phyloP scores from a whole-genome alignment of 371 early-diverging fungal genomes.

The Gilbertella persicaria region DNA sequence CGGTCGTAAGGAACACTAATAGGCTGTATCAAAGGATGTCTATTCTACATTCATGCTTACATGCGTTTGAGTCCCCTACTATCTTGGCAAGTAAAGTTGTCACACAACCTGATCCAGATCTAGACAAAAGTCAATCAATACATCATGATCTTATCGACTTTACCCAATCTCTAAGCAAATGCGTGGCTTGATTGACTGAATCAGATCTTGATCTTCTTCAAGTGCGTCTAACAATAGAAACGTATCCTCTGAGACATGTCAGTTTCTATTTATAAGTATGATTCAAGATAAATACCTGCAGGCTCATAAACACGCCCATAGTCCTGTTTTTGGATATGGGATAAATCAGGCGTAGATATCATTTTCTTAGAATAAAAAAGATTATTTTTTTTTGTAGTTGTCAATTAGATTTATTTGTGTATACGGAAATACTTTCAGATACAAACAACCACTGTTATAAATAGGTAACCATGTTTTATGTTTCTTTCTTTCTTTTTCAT shows the following conservation, averaged over 20 bases:
- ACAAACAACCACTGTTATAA: background rate
- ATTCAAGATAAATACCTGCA: conserved; percentile 57
- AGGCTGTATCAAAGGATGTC: background rate
- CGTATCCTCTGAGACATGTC: conserved; percentile 76
- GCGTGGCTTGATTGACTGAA: conserved; percentile 60
- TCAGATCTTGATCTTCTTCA: conserved; percentile 67
- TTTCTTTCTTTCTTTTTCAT: conserved; percentile 16
- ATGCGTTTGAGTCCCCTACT: conserved; percentile 44
- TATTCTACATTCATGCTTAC: conserved; percentile 23
- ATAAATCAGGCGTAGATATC: conserved; percentile 77
- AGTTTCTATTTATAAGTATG: background rate
- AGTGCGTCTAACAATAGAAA: conserved; percentile 90
- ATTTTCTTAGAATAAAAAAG: conserved; percentile 32
- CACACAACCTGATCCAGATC: conserved; percentile 90
- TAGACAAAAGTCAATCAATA: conserved; percentile 18
- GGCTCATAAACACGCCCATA: conserved; percentile 85
- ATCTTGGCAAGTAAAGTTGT: conserved; percentile 73
- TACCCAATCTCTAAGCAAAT: conserved; percentile 89
- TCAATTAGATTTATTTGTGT: background rate
- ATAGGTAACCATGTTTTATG: background rate
- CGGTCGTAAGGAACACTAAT: conserved; percentile 68
- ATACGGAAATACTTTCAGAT: background rate
- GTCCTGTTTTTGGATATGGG: conserved; percentile 67
- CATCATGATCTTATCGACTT: background rate
- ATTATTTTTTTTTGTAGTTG: too few species aligned